Base-by-base conservation (phyloP, 495 filamentous ascomycete genomes). In the Aspergillus avenaceus region DNA sequence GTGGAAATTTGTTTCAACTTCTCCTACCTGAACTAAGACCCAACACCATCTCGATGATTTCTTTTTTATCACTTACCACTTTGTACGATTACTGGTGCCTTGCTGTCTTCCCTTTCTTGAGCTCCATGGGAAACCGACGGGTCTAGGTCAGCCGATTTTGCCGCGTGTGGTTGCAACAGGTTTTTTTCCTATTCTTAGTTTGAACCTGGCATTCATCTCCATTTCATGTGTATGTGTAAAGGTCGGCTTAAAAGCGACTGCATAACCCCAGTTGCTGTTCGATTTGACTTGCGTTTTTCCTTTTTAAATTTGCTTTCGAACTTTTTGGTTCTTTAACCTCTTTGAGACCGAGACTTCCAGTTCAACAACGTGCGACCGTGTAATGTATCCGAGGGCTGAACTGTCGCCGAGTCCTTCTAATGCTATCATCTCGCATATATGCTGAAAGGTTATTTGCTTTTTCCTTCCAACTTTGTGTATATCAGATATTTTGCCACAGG, bases 101-200 rank as follows among this genome's bases (percentile, higher is more conserved):
- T 16, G n/a, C 31, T 21, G n/a, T 21, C 6, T 38, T 18, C 1
- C 6, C 21, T 16, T 34, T 14, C 5, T 34, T 14, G 5, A n/a
- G n/a, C 13, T 34, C 1, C 3, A 34, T 1, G 31, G 11, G 16
- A 46, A 22, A 8, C 18, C 4, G 28, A 21, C 5, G 2, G 45
- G 45, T 37, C 34, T 45, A 27, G 50, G 50, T 53, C 50, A 53
- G 42, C 43, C 50, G 50, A 53, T 45, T 53, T 46, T 47, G 22
- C 43, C 50, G 50, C 50, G 50, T 53, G 50, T 53, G 50, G 50
- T 53, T 47, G 22, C 36, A 53, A 47, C 32, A 43, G 44, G 36
- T 42, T 46, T 41, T 14, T 18, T 25, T 11, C 3, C 1, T 4
- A 16, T n/a, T 26, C 1, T 2, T 28, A 24, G 13, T 5, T 38